Evolutionary conservation across 1,284 basidiomycete genomes (phyloP).

Genomic region (Bondarzewia mesenterica): DNA sequence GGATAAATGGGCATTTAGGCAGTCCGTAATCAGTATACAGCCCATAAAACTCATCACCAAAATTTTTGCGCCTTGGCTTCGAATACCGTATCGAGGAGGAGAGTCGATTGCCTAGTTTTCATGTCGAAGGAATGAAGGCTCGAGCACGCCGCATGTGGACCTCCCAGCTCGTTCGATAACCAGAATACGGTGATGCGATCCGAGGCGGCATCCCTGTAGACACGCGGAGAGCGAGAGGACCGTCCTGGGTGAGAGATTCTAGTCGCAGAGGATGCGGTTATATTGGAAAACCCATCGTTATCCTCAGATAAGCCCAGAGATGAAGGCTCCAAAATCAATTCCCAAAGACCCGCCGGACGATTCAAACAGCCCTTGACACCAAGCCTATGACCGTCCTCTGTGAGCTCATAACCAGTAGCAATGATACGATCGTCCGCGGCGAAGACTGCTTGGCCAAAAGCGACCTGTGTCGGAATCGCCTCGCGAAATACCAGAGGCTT

Average conservation of each 20-base stretch:
- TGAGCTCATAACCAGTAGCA: conserved; percentile 54
- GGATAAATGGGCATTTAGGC: conserved; percentile 35
- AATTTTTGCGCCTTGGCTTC: conserved; percentile 22
- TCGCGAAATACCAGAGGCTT: conserved; percentile 3
- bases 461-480: conserved; percentile 12
- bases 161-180: conserved; percentile 47
- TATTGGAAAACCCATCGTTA: conserved; percentile 7
- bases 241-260: conserved; percentile 34
- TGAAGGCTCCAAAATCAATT: conserved; percentile 24
- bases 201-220: conserved; percentile 19
- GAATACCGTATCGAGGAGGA: conserved; percentile 31
- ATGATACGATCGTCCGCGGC: conserved; percentile 35
- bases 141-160: conserved; percentile 53
- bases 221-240: conserved; percentile 52
- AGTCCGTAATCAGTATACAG: conserved; percentile 48
- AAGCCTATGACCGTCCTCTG: conserved; percentile 45
- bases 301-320: background rate
- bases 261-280: conserved; percentile 1
- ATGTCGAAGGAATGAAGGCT: conserved; percentile 38
- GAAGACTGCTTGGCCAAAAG: conserved; percentile 54
- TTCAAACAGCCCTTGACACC: conserved; percentile 61
- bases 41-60: conserved; percentile 45
- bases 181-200: conserved; percentile 34
- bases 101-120: conserved; percentile 9
- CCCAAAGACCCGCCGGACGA: conserved; percentile 51